Base-by-base conservation (phyloP, 129 eudicot genomes). In the Heracleum sosnowskyi region DNA sequence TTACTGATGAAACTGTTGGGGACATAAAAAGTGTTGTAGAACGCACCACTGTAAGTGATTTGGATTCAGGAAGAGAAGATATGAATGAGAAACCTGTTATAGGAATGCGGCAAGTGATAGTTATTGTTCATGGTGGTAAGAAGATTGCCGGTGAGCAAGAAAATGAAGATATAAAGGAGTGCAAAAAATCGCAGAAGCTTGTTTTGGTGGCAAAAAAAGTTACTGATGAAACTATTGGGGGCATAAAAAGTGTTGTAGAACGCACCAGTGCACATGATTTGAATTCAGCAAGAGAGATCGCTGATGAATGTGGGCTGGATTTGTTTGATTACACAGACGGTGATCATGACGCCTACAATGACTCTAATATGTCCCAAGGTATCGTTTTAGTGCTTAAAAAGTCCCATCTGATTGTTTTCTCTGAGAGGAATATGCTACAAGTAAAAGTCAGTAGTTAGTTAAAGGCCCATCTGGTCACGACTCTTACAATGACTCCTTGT, bases 241-340 rank as follows among this genome's bases (percentile, higher is more conserved):
- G 31, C 81, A 31, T 22, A 62, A 29, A 28, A 44, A 16, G 51
- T n/a, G 76, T 22, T 24, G 75, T 40, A 42, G 31, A 68, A 47
- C 20, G 22, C 33, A 42, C 64, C 51, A n/a, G n/a, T n/a, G 35
- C 74, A 74, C 28, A 55, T n/a, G 46, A 46, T 66, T 24, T 81
- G 34, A 72, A 60, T 76, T 81, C 36, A 29, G 84, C 79, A 22
- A 78, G 71, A 77, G 83, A 77, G 44, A 75, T 46, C 13, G 80
- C 80, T 6, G 81, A 75, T 41, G 87, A 72, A 37, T 76, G 84
- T 39, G 82, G 87, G 13, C 60, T 76, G 74, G 79, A 78, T 78
- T 71, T 80, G 77, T 20, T 66, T 24, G 83, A 81, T 73, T 66
- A 81, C 70, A 28, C 77, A 29, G 69, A 18, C 6, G 49, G 12